Evolutionary conservation across 805 yeast species (phyloP).

Genomic region (Teunomyces kruisii): DNA sequence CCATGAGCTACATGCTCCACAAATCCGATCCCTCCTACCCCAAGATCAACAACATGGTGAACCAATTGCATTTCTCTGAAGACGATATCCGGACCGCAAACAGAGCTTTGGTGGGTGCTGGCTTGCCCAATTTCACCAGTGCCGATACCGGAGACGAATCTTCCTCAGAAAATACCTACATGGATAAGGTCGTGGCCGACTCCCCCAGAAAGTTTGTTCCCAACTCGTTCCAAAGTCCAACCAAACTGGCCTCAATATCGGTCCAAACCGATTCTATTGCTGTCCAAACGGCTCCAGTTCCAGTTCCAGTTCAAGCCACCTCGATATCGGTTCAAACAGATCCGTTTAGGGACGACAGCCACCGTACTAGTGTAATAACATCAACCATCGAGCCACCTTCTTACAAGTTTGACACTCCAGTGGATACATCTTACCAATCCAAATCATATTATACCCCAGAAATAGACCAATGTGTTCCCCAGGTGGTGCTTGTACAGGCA

Average conservation of each 20-base stretch:
- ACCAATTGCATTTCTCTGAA: slow-evolving; percentile 59
- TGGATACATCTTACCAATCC: not conserved
- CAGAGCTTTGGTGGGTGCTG: slow-evolving; percentile 62
- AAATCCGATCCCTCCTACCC: slow-evolving; percentile 55
- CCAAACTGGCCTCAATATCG: slow-evolving; percentile 3
- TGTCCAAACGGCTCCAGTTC: not conserved
- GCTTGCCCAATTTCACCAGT: slow-evolving; percentile 71
- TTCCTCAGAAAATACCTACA: slow-evolving; percentile 11
- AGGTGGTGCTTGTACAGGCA: slow-evolving; percentile 51
- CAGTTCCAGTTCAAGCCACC: not conserved
- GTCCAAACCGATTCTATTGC: slow-evolving; percentile 3
- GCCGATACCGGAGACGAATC: slow-evolving; percentile 29
- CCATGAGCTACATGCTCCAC: slow-evolving; percentile 72
- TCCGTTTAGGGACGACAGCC: slow-evolving; percentile 7
- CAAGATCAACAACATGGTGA: slow-evolving; percentile 60
- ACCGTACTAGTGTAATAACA: not conserved
- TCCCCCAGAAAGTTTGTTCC: slow-evolving; percentile 7
- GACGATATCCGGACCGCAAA: slow-evolving; percentile 71
- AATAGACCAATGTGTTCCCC: not conserved
- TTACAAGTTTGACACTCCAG: slow-evolving; percentile 3
- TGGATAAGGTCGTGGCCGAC: slow-evolving; percentile 16
- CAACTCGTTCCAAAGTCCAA: not conserved
- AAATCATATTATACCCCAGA: not conserved
- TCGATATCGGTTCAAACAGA: slow-evolving; percentile 8
- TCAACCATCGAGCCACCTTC: not conserved